Percentiles rank a stretch among this genome's conserved stretches.
These are phyloP conservation scores for Amauroascus niger DNA, from an alignment of 2,329 filamentous ascomycete species.

Conservation along the genomic window DNA sequence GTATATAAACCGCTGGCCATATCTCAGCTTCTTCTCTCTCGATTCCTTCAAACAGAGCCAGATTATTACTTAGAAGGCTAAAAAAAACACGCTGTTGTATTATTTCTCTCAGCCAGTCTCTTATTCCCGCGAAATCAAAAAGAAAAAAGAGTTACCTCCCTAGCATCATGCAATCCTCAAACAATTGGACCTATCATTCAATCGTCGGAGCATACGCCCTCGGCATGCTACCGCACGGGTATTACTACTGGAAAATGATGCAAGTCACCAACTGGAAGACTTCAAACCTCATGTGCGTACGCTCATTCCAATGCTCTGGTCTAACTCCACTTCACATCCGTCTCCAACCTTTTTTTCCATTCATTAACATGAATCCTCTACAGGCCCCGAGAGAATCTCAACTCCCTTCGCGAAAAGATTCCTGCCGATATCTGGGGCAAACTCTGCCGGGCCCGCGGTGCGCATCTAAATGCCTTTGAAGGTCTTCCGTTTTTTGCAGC, in stretches of 20 bases:
- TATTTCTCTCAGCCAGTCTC: too few relatives aligned
- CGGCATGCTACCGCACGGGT: slow-evolving; percentile 25
- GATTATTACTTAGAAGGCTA: background rate
- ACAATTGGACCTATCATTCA: slow-evolving; percentile 27
- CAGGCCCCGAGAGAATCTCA: slow-evolving; percentile 28
- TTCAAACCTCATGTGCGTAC: slow-evolving; percentile 24
- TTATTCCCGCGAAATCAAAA: too few relatives aligned
- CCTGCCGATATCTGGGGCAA: slow-evolving; percentile 18
- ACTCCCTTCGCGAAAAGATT: slow-evolving; percentile 23
- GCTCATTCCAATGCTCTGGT: background rate
- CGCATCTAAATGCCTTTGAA: slow-evolving; percentile 31
- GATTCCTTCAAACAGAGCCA: background rate
- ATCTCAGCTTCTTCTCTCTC: background rate
- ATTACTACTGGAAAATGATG: slow-evolving; percentile 27
- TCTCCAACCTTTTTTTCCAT: background rate
- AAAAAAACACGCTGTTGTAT: too few relatives aligned
- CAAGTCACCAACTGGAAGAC: slow-evolving; percentile 23
- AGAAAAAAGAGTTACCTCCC: too few relatives aligned
- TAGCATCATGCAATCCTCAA: slow-evolving; percentile 14
- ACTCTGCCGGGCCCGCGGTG: slow-evolving; percentile 25
- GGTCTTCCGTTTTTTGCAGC: slow-evolving; percentile 29
- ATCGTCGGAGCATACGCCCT: slow-evolving; percentile 27
- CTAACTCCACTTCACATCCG: background rate
- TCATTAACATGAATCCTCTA: background rate
- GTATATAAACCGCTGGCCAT: background rate